Percentiles rank a stretch among this genome's conserved stretches.
Evolutionary conservation across 2,329 filamentous ascomycete genomes (phyloP).

Genomic region (Hypoxylon rubiginosum): DNA sequence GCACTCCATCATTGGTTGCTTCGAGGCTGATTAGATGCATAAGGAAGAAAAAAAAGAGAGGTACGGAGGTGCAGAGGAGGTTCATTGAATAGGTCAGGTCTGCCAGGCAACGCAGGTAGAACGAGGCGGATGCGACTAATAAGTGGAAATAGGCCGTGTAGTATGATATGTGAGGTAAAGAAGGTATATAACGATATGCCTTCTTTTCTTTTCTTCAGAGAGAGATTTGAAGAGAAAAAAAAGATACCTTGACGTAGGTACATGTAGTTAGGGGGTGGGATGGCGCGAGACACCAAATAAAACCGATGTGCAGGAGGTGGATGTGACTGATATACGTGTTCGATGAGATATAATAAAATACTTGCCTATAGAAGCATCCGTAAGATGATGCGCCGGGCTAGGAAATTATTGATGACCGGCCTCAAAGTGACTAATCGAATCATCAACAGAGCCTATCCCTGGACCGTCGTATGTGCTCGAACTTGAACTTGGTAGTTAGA

Average conservation of each 20-base stretch:
- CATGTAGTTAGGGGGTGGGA: slow-evolving; percentile 20
- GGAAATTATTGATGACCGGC: slow-evolving; percentile 43
- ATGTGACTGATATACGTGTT: slow-evolving; percentile 44
- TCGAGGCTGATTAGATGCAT: background rate
- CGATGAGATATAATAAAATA: slow-evolving; percentile 43
- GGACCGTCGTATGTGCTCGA: slow-evolving; percentile 13
- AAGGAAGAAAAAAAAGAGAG: background rate
- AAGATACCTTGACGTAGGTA: background rate
- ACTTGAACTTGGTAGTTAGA: slow-evolving; percentile 3
- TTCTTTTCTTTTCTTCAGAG: background rate
- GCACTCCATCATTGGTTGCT: background rate
- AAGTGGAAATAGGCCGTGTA: background rate
- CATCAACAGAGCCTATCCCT: slow-evolving; percentile 20
- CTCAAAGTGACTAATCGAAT: slow-evolving; percentile 44
- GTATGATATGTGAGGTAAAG: background rate
- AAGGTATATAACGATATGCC: background rate
- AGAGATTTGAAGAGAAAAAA: background rate
- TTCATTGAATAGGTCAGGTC: background rate
- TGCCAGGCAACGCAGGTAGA: background rate
- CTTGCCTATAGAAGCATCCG: slow-evolving; percentile 42
- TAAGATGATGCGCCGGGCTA: slow-evolving; percentile 38
- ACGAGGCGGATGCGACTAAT: background rate
- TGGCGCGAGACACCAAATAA: slow-evolving; percentile 31
- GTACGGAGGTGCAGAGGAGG: background rate
- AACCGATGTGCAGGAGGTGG: slow-evolving; percentile 27